phyloP scores from a whole-genome alignment of 2,329 filamentous ascomycete species.

The Fusarium sp. region DNA sequence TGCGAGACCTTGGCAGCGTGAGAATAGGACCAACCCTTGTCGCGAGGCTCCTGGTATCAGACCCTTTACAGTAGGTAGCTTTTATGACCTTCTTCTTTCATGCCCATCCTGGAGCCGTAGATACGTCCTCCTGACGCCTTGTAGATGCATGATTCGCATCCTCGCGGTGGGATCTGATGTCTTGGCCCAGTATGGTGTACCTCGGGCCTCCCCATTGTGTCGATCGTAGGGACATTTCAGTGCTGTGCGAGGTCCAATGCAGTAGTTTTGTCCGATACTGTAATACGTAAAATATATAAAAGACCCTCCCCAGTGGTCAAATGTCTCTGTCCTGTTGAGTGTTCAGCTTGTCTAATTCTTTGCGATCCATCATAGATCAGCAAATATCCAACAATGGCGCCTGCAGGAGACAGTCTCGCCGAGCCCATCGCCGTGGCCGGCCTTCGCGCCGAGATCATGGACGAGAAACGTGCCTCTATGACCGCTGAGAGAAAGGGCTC shows the following conservation, averaged over 20 bases:
- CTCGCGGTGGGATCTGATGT: slow-evolving; percentile 26
- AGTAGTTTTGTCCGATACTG: slow-evolving; percentile 19
- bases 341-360: slow-evolving; percentile 9
- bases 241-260: slow-evolving; percentile 12
- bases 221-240: slow-evolving; percentile 7
- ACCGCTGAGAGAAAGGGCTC: slow-evolving; percentile 51
- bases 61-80: slow-evolving; percentile 35
- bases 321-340: neutral
- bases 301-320: neutral
- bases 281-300: slow-evolving; percentile 27
- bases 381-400: slow-evolving; percentile 45
- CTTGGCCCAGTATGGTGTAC: slow-evolving; percentile 13
- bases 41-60: slow-evolving; percentile 35
- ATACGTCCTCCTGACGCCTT: slow-evolving; percentile 28
- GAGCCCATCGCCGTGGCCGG: slow-evolving; percentile 53
- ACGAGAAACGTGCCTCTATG: slow-evolving; percentile 51
- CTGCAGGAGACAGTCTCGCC: slow-evolving; percentile 52
- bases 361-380: slow-evolving; percentile 7
- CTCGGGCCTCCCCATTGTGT: slow-evolving; percentile 14
- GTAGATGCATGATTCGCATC: slow-evolving; percentile 10
- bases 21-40: slow-evolving; percentile 21
- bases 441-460: slow-evolving; percentile 47
- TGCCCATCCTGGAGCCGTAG: slow-evolving; percentile 32
- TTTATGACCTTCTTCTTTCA: slow-evolving; percentile 42
- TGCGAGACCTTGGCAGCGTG: slow-evolving; percentile 22